Base-by-base conservation (phyloP, 306 rosid species). In the Vigna mungo region DNA sequence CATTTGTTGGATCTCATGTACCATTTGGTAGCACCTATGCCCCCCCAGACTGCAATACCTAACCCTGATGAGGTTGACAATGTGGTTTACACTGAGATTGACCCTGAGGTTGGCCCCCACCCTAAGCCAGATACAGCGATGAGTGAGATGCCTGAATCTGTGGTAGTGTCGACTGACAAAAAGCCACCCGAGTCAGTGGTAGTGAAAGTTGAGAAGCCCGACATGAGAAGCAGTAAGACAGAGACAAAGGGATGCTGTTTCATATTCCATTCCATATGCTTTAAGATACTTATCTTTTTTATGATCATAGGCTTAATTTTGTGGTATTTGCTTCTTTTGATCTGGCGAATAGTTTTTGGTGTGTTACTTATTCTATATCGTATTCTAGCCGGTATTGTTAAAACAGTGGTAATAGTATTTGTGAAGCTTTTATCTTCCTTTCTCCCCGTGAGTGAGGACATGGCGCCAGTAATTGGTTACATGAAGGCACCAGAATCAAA, bases 1-100 rank as follows among this genome's bases (percentile, higher is more conserved):
- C 71, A 65, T 65, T 41, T 65, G 49, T 37, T 65, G 71, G 51
- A 65, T 41, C 71, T 65, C 51, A 65, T 63, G 69, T 63, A 63
- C 69, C 69, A 37, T 37, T 36, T 63, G 69, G 1, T 4, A 7
- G 69, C 39, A 8, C 46, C 44, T 6, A 10, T 14, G 27, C 13
- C 60, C 39, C 39, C 7, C 39, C 0, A 36, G 8, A 5, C 39
- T 36, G 8, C 39, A 36, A 1, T 4, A 27, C 32, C 32, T 27
- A 27, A 4, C 4, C 32, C 32, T 27, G 32, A 27, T n/a, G n/a
- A n/a, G n/a, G n/a, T n/a, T n/a, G n/a, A n/a, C n/a, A n/a, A n/a
- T n/a, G n/a, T n/a, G 32, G 4, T 27, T 4, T 3, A 27, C 32
- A 7, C 17, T 14, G 1, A 47, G 0, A 1, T 5, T 15, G 4